Base-by-base conservation (phyloP, 495 filamentous ascomycete species). In the Xylaria palmicola region DNA sequence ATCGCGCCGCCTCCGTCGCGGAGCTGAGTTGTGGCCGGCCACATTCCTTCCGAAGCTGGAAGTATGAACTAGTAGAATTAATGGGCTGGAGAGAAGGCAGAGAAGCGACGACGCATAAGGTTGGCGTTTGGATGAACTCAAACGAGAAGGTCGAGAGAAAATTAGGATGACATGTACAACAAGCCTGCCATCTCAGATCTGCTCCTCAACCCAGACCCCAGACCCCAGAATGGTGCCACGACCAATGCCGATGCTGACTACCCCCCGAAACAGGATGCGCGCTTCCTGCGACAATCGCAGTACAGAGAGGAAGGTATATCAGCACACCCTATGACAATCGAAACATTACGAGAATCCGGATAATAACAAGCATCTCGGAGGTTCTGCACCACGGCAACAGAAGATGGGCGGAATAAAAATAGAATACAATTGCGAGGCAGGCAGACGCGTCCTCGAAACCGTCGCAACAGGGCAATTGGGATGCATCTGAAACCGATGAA, bases 121-220 rank as follows among this genome's bases (percentile, higher is more conserved):
- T 24, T 4, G 29, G 53, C n/a, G 37, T 56, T 56, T 56, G 26
- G 39, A 34, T 0, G 22, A 6, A 32, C 53, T 56, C 4, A n/a
- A 56, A 56, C 32, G 37, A 56, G 53, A 43, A 56, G 53, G 53
- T 56, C 53, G n/a, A 13, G 17, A 44, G 13, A 27, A 44, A 17
- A n/a, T n/a, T 8, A 56, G 26, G 37, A 39, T 32, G 37, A 22
- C 15, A 43, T 43, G 22, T 32, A 12, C 20, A 44, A 32, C 15
- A 19, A 4, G n/a, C 3, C 4, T 9, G 37, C 10, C 37, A 15
- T 44, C 6, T 44, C n/a, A n/a, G n/a, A 51, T 10, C 15, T 50
- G 7, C 29, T 50, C 17, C 32, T 50, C 26, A 20, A 20, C 26
- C 27, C 17, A 15, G 0, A 13, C 37, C 53, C 53, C 39, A 7